These are phyloP conservation scores for Phaseolus coccineus DNA, from an alignment of 331 rosid genomes.

Conservation along the genomic window DNA sequence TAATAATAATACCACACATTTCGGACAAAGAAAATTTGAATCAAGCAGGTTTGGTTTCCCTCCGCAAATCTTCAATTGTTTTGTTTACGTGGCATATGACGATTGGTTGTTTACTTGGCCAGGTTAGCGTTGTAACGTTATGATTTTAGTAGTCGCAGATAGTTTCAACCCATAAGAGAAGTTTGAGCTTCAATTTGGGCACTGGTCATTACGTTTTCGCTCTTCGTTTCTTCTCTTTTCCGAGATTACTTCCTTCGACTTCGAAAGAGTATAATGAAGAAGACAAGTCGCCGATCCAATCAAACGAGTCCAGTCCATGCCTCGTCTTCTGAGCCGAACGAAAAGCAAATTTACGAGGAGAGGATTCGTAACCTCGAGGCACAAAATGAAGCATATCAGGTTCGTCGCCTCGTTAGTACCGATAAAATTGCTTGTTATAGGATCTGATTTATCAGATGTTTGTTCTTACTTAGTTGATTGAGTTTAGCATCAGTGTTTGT, in stretches of 20 bases:
- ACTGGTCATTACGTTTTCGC: neutral
- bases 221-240: neutral
- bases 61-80: constrained; percentile 36
- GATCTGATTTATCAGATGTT: constrained; percentile 14
- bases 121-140: constrained; percentile 25
- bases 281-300: constrained; percentile 71
- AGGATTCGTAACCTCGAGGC: constrained; percentile 68
- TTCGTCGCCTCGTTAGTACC: neutral
- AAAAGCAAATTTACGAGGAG: constrained; percentile 48
- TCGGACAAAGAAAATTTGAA: constrained; percentile 48
- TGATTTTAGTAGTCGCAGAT: neutral
- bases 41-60: constrained; percentile 48
- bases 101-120: constrained; percentile 1
- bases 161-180: neutral
- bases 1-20: neutral
- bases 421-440: neutral
- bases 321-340: constrained; percentile 45
- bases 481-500: neutral
- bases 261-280: constrained; percentile 57
- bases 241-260: neutral
- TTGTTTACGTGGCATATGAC: constrained; percentile 31
- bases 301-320: constrained; percentile 56
- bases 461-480: neutral
- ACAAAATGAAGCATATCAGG: constrained; percentile 73
- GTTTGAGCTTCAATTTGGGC: neutral